phyloP scores from a whole-genome alignment of 345 rosid species.

The Aegle marmelos region DNA sequence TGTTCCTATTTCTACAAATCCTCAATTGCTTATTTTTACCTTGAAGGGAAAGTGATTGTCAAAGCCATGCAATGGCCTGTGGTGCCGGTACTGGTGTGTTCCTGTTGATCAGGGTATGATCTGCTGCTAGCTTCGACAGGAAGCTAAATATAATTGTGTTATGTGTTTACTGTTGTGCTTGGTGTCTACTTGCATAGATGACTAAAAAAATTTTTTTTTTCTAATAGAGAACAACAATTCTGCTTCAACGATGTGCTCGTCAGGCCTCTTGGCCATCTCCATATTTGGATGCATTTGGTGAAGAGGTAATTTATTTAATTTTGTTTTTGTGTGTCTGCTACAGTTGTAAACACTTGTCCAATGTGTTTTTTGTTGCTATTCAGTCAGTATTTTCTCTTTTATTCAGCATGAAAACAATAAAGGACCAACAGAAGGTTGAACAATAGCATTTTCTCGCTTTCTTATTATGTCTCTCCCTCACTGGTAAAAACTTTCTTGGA shows the following conservation, averaged over 20 bases:
- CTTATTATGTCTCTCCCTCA: background rate
- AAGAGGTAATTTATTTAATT: conserved; percentile 57
- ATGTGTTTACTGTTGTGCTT: conserved; percentile 8
- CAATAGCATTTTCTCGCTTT: background rate
- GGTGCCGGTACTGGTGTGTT: conserved; percentile 89
- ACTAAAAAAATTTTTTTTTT: conserved; percentile 11
- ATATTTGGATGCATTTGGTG: conserved; percentile 91
- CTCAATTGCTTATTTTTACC: conserved; percentile 8
- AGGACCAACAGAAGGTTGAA: background rate
- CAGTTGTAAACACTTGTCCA: background rate
- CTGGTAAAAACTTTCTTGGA: background rate
- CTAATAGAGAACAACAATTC: conserved; percentile 70
- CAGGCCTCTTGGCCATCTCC: conserved; percentile 94
- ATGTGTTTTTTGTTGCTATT: no score
- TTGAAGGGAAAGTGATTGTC: conserved; percentile 63
- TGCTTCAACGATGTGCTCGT: conserved; percentile 75
- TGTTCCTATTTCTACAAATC: background rate
- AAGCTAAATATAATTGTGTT: background rate
- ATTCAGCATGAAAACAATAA: background rate
- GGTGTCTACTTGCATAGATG: background rate
- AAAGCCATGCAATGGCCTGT: conserved; percentile 66
- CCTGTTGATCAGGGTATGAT: conserved; percentile 68
- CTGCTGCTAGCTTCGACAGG: background rate
- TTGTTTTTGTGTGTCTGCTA: background rate
- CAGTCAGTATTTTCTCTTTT: background rate